Evolutionary conservation across 208 protist genomes (phyloP).

Genomic region (Trypanosomatidae sp.): DNA sequence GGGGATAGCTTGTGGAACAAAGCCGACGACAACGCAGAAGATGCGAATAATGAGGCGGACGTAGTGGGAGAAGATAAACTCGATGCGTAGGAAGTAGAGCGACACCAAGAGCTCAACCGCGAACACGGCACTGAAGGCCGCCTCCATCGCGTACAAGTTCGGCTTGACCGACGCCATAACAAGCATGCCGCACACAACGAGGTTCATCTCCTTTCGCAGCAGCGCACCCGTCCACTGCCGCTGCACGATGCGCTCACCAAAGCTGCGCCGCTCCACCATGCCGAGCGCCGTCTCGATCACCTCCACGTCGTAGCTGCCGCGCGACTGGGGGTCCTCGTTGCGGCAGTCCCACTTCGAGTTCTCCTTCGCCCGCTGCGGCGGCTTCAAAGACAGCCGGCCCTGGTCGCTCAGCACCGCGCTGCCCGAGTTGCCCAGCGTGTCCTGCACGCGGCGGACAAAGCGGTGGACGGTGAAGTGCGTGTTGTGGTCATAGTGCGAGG

Average conservation of each 20-base stretch:
- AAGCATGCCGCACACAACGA: constrained; percentile 50
- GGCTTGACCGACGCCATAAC: constrained; percentile 57
- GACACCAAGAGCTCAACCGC: constrained; percentile 57
- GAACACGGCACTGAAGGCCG: constrained; percentile 51
- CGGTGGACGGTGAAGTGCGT: constrained; percentile 45
- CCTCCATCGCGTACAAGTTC: constrained; percentile 70
- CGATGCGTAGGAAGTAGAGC: constrained; percentile 56
- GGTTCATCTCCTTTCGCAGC: constrained; percentile 52
- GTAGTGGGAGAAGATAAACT: constrained; percentile 66
- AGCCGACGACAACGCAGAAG: constrained; percentile 60
- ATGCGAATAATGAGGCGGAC: constrained; percentile 57
- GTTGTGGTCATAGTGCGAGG: constrained; percentile 72
- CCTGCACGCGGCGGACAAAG: constrained; percentile 62
- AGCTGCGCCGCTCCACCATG: constrained; percentile 43
- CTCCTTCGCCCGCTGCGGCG: background rate
- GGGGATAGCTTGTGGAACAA: constrained; percentile 54
- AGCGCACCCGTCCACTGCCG: constrained; percentile 66
- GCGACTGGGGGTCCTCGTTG: constrained; percentile 73
- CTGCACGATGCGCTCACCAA: constrained; percentile 46
- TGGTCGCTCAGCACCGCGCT: constrained; percentile 21
- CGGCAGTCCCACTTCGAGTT: constrained; percentile 72
- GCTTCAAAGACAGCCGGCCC: background rate
- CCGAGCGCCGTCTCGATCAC: constrained; percentile 75
- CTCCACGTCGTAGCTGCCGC: constrained; percentile 55
- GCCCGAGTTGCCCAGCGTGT: constrained; percentile 36